phyloP scores from a whole-genome alignment of 208 protist species.

The Acanthamoeba healyi region DNA sequence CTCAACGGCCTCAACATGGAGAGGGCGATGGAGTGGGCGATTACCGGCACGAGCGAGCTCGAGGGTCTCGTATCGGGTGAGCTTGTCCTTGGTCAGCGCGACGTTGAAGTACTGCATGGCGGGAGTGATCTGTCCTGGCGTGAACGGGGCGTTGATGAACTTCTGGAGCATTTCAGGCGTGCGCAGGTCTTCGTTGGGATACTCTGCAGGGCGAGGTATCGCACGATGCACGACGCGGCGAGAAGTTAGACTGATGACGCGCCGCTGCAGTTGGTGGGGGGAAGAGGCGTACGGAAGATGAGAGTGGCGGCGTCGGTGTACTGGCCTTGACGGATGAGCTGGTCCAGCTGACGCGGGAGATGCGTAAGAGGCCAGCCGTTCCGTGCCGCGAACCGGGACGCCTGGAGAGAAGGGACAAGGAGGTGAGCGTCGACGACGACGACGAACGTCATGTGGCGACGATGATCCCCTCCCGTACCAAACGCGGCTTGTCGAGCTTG shows the following conservation, averaged over 20 bases:
- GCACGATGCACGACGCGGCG: slow-evolving; percentile 23
- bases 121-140: slow-evolving; percentile 94
- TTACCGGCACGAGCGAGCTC: slow-evolving; percentile 96
- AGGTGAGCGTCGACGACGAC: too few relatives aligned
- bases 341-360: slow-evolving; percentile 31
- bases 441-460: too few relatives aligned
- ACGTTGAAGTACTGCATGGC: slow-evolving; percentile 98
- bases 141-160: slow-evolving; percentile 83
- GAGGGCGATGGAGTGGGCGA: too few relatives aligned
- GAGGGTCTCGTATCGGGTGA: slow-evolving; percentile 98
- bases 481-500: slow-evolving; percentile 94
- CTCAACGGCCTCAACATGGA: too few relatives aligned
- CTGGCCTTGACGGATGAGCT: slow-evolving; percentile 25
- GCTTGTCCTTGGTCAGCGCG: slow-evolving; percentile 95
- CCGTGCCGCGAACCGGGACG: slow-evolving; percentile 10
- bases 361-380: slow-evolving; percentile 16
- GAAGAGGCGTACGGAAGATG: slow-evolving; percentile 1
- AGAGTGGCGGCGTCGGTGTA: slow-evolving; percentile 47
- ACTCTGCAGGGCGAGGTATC: not conserved
- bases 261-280: too few relatives aligned
- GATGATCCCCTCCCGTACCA: slow-evolving; percentile 95
- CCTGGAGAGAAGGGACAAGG: too few relatives aligned
- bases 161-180: slow-evolving; percentile 96
- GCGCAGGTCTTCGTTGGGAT: slow-evolving; percentile 94
- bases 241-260: too few relatives aligned